Evolutionary conservation across 2,329 filamentous ascomycete species (phyloP), one percentile per base, ranked within the genome.

Genomic region (Periglandula ipomoeae): DNA sequence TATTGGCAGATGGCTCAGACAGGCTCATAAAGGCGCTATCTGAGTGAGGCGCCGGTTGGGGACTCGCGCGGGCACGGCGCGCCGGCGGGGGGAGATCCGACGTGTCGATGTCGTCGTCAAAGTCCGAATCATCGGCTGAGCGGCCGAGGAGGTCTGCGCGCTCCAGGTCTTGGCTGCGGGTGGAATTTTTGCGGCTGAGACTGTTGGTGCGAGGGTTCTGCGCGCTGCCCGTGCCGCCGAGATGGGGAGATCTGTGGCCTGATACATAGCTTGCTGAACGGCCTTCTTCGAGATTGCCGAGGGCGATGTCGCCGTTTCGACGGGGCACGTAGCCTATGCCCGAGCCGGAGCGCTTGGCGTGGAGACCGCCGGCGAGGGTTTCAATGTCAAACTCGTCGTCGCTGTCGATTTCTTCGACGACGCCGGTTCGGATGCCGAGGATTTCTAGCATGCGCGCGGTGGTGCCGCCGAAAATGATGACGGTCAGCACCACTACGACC

Each of bases 361-460:
- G 94, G 7, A 85, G 82, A 10, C 84, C 84, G 22, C 78, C 76
- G 17, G 79, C 79, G 46, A 86, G 81, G 11, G 75, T 71, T 65
- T 96, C 93, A 53, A 96, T 98, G 63, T 98, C 93, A 59, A 98
- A 98, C 65, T 98, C 93, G 62, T 98, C 93, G 62, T 98, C 93
- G 40, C 89, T 95, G 63, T 98, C 93, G 40, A 95, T 87, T 64
- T 98, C 93, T 59, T 98, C 93, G 0, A 96, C 87, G 0, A 98
- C 91, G 1, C 93, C 93, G 0, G 91, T 98, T 49, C 89, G 82
- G 53, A 98, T 98, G n/a, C 89, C 87, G 15, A 97, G 72, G 48
- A 98, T 98, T 65, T 98, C 93, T 17, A 98, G 74, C 93, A 98
- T 98, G 49, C 91, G 85, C 11, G 91, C 90, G 0, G 93, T 98